A percentile compares a stretch with the other conserved stretches of the same genome.
Conservation (phyloP, 2,329 filamentous ascomycete genomes). For the Orbilia blumenaviensis region DNA sequence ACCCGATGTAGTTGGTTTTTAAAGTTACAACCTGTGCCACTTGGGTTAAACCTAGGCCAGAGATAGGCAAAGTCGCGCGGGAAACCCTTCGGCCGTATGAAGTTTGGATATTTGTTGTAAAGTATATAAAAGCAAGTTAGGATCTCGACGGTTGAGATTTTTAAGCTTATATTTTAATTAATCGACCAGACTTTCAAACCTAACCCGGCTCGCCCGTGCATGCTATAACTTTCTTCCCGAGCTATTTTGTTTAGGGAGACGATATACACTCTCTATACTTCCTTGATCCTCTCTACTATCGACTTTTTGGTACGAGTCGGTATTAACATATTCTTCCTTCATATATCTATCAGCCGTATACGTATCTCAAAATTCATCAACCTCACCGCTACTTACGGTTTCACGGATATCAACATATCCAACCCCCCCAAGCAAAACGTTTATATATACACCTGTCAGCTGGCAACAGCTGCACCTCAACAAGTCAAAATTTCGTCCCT, state of each 20-base stretch:
- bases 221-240: not conserved
- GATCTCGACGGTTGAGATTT: not conserved
- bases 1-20: not conserved
- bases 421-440: too few relatives aligned
- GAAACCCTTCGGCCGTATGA: not conserved
- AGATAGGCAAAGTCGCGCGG: conserved; percentile 48
- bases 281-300: too few relatives aligned
- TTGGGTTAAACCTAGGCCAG: conserved; percentile 1
- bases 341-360: too few relatives aligned
- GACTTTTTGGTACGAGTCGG: too few relatives aligned
- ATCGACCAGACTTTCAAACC: too few relatives aligned
- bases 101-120: not conserved
- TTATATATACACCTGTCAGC: not conserved
- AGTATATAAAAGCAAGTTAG: conserved; percentile 20
- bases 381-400: too few relatives aligned
- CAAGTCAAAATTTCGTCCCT: not conserved
- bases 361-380: too few relatives aligned
- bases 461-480: not conserved
- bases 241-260: too few relatives aligned
- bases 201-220: not conserved
- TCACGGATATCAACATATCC: not conserved
- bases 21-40: conserved; percentile 1
- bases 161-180: not conserved
- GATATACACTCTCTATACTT: too few relatives aligned
- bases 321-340: too few relatives aligned